Evolutionary conservation across 768 basidiomycete species (phyloP).

Genomic region (Candolleomyces eurysporus): DNA sequence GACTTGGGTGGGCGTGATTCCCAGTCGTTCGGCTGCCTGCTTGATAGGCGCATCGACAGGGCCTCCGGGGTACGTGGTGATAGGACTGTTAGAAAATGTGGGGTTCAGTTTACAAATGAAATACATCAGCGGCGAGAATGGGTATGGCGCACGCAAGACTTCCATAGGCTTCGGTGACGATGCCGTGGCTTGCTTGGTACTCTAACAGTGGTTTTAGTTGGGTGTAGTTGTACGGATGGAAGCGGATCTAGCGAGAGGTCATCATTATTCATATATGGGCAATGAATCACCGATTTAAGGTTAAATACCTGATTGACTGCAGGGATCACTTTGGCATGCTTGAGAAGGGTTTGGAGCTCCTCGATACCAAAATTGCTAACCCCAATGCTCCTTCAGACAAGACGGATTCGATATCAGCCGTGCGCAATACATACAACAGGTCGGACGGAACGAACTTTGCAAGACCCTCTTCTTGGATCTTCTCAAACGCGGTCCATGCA

Average conservation of each 20-base stretch:
- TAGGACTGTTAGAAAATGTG: conserved; percentile 36
- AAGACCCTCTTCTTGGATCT: conserved; percentile 43
- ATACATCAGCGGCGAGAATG: too few species aligned
- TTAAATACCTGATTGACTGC: conserved; percentile 66
- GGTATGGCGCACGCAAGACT: conserved; percentile 60
- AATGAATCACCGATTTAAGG: neutral
- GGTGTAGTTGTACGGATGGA: conserved; percentile 70
- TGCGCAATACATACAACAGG: neutral
- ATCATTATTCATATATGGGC: neutral
- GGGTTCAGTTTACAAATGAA: too few species aligned
- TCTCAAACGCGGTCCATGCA: conserved; percentile 58
- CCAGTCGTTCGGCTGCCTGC: conserved; percentile 50
- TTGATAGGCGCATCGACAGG: conserved; percentile 58
- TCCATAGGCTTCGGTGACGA: conserved; percentile 74
- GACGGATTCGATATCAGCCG: neutral
- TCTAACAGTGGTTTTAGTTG: conserved; percentile 54
- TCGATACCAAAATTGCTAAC: conserved; percentile 65
- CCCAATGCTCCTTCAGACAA: conserved; percentile 56
- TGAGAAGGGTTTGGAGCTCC: conserved; percentile 50
- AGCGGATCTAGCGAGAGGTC: conserved; percentile 44
- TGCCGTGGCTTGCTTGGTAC: conserved; percentile 53
- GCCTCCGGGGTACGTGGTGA: conserved; percentile 59
- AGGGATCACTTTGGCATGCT: conserved; percentile 52
- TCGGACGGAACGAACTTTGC: conserved; percentile 30
- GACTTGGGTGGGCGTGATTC: conserved; percentile 62